A percentile compares a stretch with the other conserved stretches of the same genome.
Evolutionary conservation across 2,329 filamentous ascomycete species (phyloP).

Genomic region (Cladophialophora bantiana): DNA sequence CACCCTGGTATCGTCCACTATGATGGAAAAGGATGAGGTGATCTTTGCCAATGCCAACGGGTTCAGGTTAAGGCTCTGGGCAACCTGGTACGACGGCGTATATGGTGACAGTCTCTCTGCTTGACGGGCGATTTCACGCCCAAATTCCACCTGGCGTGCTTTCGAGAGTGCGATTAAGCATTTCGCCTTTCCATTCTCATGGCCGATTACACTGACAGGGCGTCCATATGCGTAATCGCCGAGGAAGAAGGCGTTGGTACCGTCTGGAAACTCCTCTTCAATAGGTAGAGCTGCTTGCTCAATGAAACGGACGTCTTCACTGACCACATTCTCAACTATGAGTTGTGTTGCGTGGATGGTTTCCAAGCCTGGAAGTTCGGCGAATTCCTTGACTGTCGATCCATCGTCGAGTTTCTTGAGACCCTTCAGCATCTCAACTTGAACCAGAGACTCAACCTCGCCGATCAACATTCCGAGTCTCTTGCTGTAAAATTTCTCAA

Average conservation of each 20-base stretch:
- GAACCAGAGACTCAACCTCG: slow-evolving; percentile 83
- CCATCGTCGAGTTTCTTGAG: slow-evolving; percentile 89
- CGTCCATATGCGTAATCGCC: slow-evolving; percentile 93
- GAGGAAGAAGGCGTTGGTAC: slow-evolving; percentile 87
- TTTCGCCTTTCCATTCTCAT: slow-evolving; percentile 76
- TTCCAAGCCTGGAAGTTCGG: slow-evolving; percentile 81
- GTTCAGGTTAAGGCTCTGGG: slow-evolving; percentile 80
- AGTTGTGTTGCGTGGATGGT: slow-evolving; percentile 90
- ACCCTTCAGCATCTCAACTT: slow-evolving; percentile 93
- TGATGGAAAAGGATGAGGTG: slow-evolving; percentile 89
- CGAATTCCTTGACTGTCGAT: slow-evolving; percentile 91
- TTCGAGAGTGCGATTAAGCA: slow-evolving; percentile 77
- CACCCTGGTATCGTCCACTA: slow-evolving; percentile 78
- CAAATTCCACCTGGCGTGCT: slow-evolving; percentile 80
- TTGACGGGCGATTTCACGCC: slow-evolving; percentile 72
- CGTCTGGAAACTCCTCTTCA: slow-evolving; percentile 86
- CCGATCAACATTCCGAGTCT: slow-evolving; percentile 87
- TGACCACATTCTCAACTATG: slow-evolving; percentile 86
- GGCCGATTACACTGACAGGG: slow-evolving; percentile 80
- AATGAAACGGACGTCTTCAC: slow-evolving; percentile 90
- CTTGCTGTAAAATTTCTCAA: slow-evolving; percentile 89
- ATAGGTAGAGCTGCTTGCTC: slow-evolving; percentile 87
- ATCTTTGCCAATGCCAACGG: slow-evolving; percentile 92
- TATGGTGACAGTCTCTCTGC: slow-evolving; percentile 78
- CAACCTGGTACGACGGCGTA: slow-evolving; percentile 85